phyloP scores from a whole-genome alignment of 306 rosid species.

The Acacia melanoxylon region DNA sequence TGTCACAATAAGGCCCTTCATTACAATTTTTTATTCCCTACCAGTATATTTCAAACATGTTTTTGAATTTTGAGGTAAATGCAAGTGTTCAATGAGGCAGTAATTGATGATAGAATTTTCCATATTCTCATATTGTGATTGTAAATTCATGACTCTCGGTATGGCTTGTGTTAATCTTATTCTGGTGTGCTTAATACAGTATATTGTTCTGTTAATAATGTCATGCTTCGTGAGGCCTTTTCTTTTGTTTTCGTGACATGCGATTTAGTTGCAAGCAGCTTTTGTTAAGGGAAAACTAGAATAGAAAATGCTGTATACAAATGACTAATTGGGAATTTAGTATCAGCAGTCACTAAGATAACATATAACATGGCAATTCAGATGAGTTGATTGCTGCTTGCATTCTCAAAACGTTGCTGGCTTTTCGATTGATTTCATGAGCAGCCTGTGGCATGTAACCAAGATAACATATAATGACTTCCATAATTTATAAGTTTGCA shows the following conservation, averaged over 20 bases:
- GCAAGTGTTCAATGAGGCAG: background rate
- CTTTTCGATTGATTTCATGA: background rate
- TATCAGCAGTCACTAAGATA: background rate
- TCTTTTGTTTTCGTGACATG: background rate
- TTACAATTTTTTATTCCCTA: background rate
- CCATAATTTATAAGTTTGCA: background rate
- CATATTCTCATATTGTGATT: background rate
- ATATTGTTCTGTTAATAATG: background rate
- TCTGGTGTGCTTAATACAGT: background rate
- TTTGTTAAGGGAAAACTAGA: background rate
- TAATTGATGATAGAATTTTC: background rate
- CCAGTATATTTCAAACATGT: background rate
- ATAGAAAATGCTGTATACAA: background rate
- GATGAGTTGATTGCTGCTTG: constrained; percentile 5
- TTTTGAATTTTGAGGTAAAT: background rate
- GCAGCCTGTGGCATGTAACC: background rate
- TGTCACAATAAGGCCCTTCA: background rate
- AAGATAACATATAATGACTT: background rate
- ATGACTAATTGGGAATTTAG: background rate
- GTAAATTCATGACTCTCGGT: background rate
- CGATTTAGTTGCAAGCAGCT: background rate
- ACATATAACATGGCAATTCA: background rate
- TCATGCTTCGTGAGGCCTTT: background rate
- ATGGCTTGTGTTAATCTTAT: background rate
- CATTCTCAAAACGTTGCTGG: background rate